Base-by-base conservation (phyloP, 352 stramenopile species). In the Peronospora farinosa region DNA sequence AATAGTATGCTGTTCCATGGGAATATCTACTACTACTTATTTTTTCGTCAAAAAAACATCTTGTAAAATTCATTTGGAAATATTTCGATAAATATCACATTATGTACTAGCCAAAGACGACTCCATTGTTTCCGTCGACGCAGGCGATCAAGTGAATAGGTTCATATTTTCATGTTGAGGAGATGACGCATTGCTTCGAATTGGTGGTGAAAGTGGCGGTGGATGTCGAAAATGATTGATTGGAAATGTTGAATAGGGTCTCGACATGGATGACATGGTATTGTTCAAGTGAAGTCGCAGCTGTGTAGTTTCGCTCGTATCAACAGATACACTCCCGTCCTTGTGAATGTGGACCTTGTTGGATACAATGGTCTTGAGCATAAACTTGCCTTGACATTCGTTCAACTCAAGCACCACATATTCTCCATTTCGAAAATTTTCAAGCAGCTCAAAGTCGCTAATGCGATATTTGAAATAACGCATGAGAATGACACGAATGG, bases 381-480 rank as follows among this genome's bases (percentile, higher is more conserved):
- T 70, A 56, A 77, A 88, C 40, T 75, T 78, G 53, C 59, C 47
- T 49, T 78, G 60, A 25, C 64, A 51, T 23, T 84, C 74, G 54
- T 89, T 76, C 19, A 80, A 72, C 40, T 92, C 81, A 32, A 92
- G 69, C 46, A 92, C 81, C 32, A 84, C 74, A 25, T 89, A 83
- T 70, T 92, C 81, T 30, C 74, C 78, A 47, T 92, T 92, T 59
- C 85, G 69, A 54, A 92, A 90, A 50, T 92, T 92, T 58, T 90
- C 65, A 30, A 90, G 67, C 55, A 79, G 58, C 52, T 95, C 84
- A 51, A 95, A 95, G 48, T 93, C 74, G 44, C 67, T 72, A 43
- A 95, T 86, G 36, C 72, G 81, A 51, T 86, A 93, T 58, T 90
- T 88, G 63, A 95, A 95, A 45, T 91, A 96, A 4, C 84, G 76